phyloP scores from a whole-genome alignment of 306 rosid genomes.

The Pterocarpus santalinus region DNA sequence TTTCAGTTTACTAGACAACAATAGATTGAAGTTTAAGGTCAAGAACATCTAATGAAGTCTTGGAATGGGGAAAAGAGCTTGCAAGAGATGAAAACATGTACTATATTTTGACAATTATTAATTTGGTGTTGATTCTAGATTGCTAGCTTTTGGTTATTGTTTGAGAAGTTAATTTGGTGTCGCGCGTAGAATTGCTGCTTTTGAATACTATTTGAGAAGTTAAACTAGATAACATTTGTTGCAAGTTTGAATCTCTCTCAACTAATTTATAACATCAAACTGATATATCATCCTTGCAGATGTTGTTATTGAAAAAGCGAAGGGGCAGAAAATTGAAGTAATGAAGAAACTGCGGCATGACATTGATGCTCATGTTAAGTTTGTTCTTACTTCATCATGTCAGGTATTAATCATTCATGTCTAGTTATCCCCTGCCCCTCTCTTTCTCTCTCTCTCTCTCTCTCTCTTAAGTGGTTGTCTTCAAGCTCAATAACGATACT shows the following conservation, averaged over 20 bases:
- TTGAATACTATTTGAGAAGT: slow-evolving; percentile 3
- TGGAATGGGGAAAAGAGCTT: too few species aligned
- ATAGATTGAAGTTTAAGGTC: slow-evolving; percentile 16
- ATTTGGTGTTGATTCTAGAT: too few species aligned
- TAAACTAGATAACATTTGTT: slow-evolving; percentile 33
- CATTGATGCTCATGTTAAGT: slow-evolving; percentile 49
- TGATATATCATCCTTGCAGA: slow-evolving; percentile 60
- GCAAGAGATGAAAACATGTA: too few species aligned
- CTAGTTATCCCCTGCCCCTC: slow-evolving; percentile 12
- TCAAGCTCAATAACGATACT: neutral
- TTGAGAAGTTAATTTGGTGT: slow-evolving; percentile 6
- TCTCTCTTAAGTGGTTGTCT: slow-evolving; percentile 11
- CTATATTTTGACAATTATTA: too few species aligned
- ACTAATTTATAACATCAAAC: slow-evolving; percentile 28
- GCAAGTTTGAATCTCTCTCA: slow-evolving; percentile 10
- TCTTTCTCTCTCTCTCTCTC: neutral
- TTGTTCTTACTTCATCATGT: slow-evolving; percentile 68
- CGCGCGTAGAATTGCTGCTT: neutral
- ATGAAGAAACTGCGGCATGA: slow-evolving; percentile 85
- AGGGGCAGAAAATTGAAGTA: slow-evolving; percentile 81
- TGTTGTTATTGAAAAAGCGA: slow-evolving; percentile 69
- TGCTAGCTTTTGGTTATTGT: neutral
- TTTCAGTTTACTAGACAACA: slow-evolving; percentile 22
- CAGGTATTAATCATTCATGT: slow-evolving; percentile 58
- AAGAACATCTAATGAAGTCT: too few species aligned